Evolutionary conservation across 1,284 basidiomycete genomes (phyloP), one percentile per base, ranked within the genome.

Genomic region (Dichomitus squalens): DNA sequence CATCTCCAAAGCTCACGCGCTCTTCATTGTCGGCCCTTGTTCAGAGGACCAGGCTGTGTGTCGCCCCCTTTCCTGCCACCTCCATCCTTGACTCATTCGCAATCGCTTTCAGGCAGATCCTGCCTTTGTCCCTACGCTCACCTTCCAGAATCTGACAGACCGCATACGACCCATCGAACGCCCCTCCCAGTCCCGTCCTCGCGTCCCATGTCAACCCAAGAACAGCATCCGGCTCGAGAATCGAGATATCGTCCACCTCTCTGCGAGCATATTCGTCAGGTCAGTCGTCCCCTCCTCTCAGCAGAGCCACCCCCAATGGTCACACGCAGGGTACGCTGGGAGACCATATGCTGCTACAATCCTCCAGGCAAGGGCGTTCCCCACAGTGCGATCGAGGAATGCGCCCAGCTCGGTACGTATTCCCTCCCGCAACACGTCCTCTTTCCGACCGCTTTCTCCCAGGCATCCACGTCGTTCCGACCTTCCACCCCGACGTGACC

Each of bases 1-100:
- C 64, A 76, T 90, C 53, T 90, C 88, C 0, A 76, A 77, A 35
- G 72, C 80, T 34, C 84, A 88, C 64, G 81, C 80, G 41, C 70
- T 76, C 41, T 79, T 90, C 53, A 70, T 73, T 12, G 83, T 90
- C 7, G 83, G 78, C 1, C 63, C 73, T 5, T 84, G 76, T 57
- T 70, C 79, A 0, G 65, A 71, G 12, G 79, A 83, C 34, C 77
- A 87, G 59, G 76, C 78, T 56, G 88, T 88, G 62, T 55, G 86
- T 75, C 41, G 11, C 8, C 48, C 9, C 49, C 25, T 27, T 14
- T 14, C 43, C 4, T 44, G 47, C 23, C 8, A 11, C 34, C 1
- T 1, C 38, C 49, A 21, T 51, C 40, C 20, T 18, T 7, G n/a
- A 27, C 35, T 53, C 8, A 20, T 36, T 49, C 33, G 6, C 21